Evolutionary conservation across 345 rosid genomes (phyloP).

Genomic region (Eucalyptus polybractea): DNA sequence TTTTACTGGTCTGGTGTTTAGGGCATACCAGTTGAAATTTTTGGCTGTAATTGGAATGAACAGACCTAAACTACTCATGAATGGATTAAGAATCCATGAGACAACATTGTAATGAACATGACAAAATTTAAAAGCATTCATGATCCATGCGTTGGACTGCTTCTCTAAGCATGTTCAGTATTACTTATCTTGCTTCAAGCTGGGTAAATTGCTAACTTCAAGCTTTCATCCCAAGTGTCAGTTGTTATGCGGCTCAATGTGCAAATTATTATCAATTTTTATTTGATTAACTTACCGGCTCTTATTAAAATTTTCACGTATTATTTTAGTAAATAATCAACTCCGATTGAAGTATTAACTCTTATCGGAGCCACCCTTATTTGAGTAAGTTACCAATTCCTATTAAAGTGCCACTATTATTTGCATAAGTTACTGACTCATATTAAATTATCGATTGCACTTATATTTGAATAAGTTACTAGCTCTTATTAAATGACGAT

Average conservation of each 20-base stretch:
- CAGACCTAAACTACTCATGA: neutral
- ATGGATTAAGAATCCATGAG: neutral
- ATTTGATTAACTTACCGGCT: neutral
- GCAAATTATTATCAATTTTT: neutral
- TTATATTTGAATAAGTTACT: neutral
- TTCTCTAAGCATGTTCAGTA: neutral
- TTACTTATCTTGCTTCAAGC: neutral
- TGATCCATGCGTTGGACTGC: neutral
- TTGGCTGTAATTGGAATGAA: neutral
- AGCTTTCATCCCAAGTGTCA: neutral
- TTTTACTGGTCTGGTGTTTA: neutral
- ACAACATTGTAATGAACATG: neutral
- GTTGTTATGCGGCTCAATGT: neutral
- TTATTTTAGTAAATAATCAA: neutral
- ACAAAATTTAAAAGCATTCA: neutral
- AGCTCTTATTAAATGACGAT: neutral
- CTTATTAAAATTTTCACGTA: neutral
- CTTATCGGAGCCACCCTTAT: neutral
- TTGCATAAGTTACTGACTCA: neutral
- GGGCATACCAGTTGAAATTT: neutral
- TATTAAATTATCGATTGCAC: neutral
- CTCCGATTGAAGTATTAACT: neutral
- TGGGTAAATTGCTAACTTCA: neutral
- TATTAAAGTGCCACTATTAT: neutral
- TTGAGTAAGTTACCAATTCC: neutral